phyloP scores from a whole-genome alignment of 1,284 basidiomycete species.

The Heliocybe sulcata region DNA sequence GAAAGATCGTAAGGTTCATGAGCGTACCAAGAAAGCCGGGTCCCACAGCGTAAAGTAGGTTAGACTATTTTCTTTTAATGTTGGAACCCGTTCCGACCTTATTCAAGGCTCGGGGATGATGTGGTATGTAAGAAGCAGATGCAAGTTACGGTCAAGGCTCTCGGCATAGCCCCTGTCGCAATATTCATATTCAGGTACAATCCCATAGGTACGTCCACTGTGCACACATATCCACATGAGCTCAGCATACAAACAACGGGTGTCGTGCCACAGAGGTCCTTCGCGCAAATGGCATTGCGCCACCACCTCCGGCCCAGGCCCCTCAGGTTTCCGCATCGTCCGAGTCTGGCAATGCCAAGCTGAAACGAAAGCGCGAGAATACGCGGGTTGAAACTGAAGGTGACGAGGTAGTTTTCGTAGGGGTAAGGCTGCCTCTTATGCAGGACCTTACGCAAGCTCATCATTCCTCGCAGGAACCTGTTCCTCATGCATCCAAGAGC shows the following conservation, averaged over 20 bases:
- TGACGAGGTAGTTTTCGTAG: neutral
- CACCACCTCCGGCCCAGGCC: neutral
- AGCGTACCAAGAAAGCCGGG: conserved; percentile 28
- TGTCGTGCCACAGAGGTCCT: neutral
- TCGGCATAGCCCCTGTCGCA: too few species aligned
- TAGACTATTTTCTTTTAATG: neutral
- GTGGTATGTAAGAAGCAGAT: too few species aligned
- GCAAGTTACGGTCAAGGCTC: too few species aligned
- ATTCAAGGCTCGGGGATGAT: neutral
- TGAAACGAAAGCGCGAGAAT: neutral
- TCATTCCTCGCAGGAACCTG: too few species aligned
- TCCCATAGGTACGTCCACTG: neutral
- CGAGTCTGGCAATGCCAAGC: neutral
- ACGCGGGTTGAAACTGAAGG: neutral
- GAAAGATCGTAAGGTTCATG: conserved; percentile 22
- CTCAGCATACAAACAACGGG: too few species aligned
- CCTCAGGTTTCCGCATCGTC: neutral
- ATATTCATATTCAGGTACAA: neutral
- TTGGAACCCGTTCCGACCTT: neutral
- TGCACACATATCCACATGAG: too few species aligned
- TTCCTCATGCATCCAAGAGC: too few species aligned
- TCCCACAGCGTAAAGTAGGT: conserved; percentile 27
- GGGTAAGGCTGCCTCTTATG: too few species aligned
- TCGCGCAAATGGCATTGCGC: neutral
- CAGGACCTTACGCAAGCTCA: too few species aligned